Evolutionary conservation across 352 stramenopile species (phyloP), one percentile per base, ranked within the genome.

Genomic region (Pythium aquatile): DNA sequence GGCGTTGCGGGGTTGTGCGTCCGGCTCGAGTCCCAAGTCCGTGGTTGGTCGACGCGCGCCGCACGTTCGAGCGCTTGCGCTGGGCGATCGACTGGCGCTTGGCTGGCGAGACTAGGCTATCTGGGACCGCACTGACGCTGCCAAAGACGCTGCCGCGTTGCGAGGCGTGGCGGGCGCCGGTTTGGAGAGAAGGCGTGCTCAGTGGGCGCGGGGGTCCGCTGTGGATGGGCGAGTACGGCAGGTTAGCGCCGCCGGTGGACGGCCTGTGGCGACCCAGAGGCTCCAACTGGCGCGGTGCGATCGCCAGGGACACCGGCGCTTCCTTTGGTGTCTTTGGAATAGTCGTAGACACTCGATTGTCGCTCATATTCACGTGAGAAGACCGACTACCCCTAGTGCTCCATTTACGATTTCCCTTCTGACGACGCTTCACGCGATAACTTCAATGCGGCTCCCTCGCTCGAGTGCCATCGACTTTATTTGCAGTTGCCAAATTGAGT

Each of bases 281-380:
- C 56, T 71, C 67, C 11, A 77, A 57, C 52, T 74, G 66, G 32
- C 66, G 70, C 28, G 66, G 70, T 11, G 54, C 42, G 10, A 35
- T 24, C 14, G 49, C 26, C 10, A 44, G 26, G 4, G 62, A 13
- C 44, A 46, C 29, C 13, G 35, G 54, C 4, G 61, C 24, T 28
- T 63, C 52, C 24, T 26, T 51, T 1, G 24, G 5, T 46, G 20
- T 29, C 54, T 42, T 56, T 49, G 42, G 46, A 32, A 53, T 53
- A 16, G 9, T 17, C 24, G 11, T 28, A 16, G 35, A 30, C 28
- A 32, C 20, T 16, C 24, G 16, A 37, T 16, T 51, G 1, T 37
- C 28, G 26, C 26, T 37, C 26, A 37, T 33, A 32, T 6, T 37
- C 24, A 9, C 47, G 49, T 17, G 33, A 33, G 20, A 51, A 28